Evolutionary conservation across 139 green algal species (phyloP).

Genomic region (Eudorina sp.): DNA sequence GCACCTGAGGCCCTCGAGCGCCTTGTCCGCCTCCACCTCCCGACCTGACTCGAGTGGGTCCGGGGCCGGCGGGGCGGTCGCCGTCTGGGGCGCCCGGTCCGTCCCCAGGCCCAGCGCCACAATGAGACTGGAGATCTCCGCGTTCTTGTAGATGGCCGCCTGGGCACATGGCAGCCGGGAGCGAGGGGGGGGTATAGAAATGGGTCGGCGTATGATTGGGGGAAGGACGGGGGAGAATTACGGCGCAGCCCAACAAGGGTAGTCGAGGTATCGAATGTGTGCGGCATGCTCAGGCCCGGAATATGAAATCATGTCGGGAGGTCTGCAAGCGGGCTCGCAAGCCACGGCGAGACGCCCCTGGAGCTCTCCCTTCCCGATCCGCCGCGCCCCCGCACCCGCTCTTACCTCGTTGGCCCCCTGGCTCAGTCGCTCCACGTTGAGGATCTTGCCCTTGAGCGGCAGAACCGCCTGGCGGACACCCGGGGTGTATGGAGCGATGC

Average conservation of each 20-base stretch:
- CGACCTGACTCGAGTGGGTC: conserved; percentile 56
- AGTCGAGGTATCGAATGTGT: too few relatives aligned
- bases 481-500: too few relatives aligned
- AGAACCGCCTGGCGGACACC: conserved; percentile 98
- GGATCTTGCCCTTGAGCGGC: conserved; percentile 97
- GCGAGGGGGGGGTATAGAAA: background rate
- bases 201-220: background rate
- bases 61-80: conserved; percentile 23
- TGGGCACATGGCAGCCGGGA: too few relatives aligned
- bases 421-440: conserved; percentile 94
- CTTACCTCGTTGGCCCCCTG: conserved; percentile 30
- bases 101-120: conserved; percentile 89
- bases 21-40: background rate
- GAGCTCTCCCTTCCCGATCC: too few relatives aligned
- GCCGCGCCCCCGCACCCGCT: background rate
- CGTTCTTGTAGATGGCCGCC: conserved; percentile 94
- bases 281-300: too few relatives aligned
- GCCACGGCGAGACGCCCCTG: too few relatives aligned
- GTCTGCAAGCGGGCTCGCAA: too few relatives aligned
- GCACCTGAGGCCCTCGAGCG: conserved; percentile 19
- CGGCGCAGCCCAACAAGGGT: too few relatives aligned
- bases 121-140: conserved; percentile 94
- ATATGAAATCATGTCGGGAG: too few relatives aligned
- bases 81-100: background rate
- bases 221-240: too few relatives aligned